Percentiles rank a stretch among this genome's conserved stretches.
phyloP scores from a whole-genome alignment of 2,329 filamentous ascomycete species.

The Colletotrichum sp. region DNA sequence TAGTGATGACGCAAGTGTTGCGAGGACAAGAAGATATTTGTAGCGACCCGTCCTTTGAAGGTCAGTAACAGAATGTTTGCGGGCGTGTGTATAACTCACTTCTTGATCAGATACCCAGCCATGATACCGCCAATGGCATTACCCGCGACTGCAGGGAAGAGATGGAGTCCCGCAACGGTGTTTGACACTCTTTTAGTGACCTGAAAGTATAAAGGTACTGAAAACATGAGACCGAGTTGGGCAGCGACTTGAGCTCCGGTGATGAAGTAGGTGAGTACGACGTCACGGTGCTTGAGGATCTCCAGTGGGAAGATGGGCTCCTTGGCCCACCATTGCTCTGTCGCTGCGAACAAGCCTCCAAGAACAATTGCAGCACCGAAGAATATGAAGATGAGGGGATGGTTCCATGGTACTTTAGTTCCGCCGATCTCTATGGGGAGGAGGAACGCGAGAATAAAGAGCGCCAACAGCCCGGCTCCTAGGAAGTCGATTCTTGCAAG shows the following conservation, averaged over 20 bases:
- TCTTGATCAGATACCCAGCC: slow-evolving; percentile 60
- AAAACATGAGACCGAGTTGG: slow-evolving; percentile 60
- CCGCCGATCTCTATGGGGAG: slow-evolving; percentile 60
- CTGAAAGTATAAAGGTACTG: slow-evolving; percentile 73
- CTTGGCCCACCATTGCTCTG: slow-evolving; percentile 35
- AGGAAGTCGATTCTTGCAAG: slow-evolving; percentile 57
- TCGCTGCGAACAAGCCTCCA: slow-evolving; percentile 4
- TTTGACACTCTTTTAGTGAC: slow-evolving; percentile 62
- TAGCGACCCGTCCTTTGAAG: slow-evolving; percentile 60
- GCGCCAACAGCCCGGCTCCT: slow-evolving; percentile 60
- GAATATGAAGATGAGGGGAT: slow-evolving; percentile 50
- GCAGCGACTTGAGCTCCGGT: slow-evolving; percentile 57
- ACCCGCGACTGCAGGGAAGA: slow-evolving; percentile 70
- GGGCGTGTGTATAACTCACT: slow-evolving; percentile 24
- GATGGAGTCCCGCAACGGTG: slow-evolving; percentile 61
- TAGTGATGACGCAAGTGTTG: slow-evolving; percentile 51
- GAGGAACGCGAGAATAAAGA: slow-evolving; percentile 61
- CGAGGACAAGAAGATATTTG: slow-evolving; percentile 56
- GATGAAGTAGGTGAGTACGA: slow-evolving; percentile 57
- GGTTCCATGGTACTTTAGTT: slow-evolving; percentile 57
- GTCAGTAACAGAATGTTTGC: neutral
- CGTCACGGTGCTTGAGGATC: slow-evolving; percentile 55
- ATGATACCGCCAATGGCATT: slow-evolving; percentile 69
- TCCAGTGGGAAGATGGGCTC: slow-evolving; percentile 65
- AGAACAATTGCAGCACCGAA: slow-evolving; percentile 25